These are phyloP conservation scores for Nicotiana otophora DNA, from an alignment of 257 asterid genomes.

Conservation along the genomic window DNA sequence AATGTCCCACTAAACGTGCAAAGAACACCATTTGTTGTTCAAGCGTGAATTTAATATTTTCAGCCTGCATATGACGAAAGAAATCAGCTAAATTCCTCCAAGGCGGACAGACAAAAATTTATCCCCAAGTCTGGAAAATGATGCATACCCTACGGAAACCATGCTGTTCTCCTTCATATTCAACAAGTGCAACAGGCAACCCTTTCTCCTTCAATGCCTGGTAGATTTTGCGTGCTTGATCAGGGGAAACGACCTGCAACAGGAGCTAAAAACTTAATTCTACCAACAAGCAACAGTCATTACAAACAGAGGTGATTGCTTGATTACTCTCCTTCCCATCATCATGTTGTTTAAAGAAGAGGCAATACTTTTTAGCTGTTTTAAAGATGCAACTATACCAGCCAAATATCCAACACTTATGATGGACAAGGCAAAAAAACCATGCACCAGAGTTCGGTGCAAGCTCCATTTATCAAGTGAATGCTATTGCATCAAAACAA, in stretches of 20 bases:
- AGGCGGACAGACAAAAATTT: not conserved
- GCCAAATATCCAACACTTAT: not conserved
- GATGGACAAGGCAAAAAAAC: not conserved
- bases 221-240: slow-evolving; percentile 86
- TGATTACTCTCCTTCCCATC: not conserved
- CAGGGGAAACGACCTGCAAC: slow-evolving; percentile 77
- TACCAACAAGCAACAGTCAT: not conserved
- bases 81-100: not conserved
- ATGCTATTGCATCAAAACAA: not conserved
- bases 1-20: slow-evolving; percentile 70
- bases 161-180: slow-evolving; percentile 91
- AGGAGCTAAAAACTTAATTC: not conserved
- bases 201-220: slow-evolving; percentile 76
- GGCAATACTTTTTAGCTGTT: not conserved
- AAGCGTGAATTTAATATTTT: slow-evolving; percentile 82
- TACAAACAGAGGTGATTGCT: not conserved
- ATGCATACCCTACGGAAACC: slow-evolving; percentile 77
- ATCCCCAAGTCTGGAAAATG: not conserved
- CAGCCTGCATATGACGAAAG: slow-evolving; percentile 47
- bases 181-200: slow-evolving; percentile 80
- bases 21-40: slow-evolving; percentile 93
- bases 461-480: not conserved
- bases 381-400: not conserved
- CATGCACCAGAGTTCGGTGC: not conserved
- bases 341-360: not conserved